These are phyloP conservation scores for Ustanciosporium gigantosporum DNA, from an alignment of 1,284 basidiomycete genomes.

Conservation along the genomic window DNA sequence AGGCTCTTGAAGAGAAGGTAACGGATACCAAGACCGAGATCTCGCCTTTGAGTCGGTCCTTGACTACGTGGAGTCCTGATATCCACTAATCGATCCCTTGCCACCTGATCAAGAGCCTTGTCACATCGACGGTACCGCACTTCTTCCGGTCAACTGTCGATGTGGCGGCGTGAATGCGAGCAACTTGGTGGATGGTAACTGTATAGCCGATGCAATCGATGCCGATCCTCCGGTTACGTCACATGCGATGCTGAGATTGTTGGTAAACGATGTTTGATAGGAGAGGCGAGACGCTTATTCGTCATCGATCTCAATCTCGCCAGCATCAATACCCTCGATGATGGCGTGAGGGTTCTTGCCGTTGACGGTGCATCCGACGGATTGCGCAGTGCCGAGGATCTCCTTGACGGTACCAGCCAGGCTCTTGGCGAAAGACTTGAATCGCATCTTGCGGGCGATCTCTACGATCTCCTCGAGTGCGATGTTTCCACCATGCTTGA, in stretches of 20 bases:
- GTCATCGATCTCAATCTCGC: slow-evolving; percentile 72
- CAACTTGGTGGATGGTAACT: too few relatives aligned
- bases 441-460: slow-evolving; percentile 93
- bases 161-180: too few relatives aligned
- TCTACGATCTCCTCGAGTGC: slow-evolving; percentile 92
- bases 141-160: too few relatives aligned
- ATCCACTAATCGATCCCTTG: too few relatives aligned
- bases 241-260: not conserved
- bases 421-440: slow-evolving; percentile 91
- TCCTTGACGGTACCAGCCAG: slow-evolving; percentile 84
- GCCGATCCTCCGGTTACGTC: too few relatives aligned
- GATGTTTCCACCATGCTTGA: slow-evolving; percentile 96
- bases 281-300: slow-evolving; percentile 39
- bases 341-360: slow-evolving; percentile 91
- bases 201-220: too few relatives aligned
- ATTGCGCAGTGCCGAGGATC: slow-evolving; percentile 70
- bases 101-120: too few relatives aligned
- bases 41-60: too few relatives aligned
- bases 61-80: too few relatives aligned
- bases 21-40: too few relatives aligned
- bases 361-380: slow-evolving; percentile 93
- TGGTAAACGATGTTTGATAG: not conserved
- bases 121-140: too few relatives aligned
- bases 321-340: slow-evolving; percentile 93
- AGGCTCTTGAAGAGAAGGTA: too few relatives aligned